Percentiles rank a stretch among this genome's conserved stretches.
Evolutionary conservation across 768 basidiomycete genomes (phyloP).

Genomic region (Leccinum broughii): DNA sequence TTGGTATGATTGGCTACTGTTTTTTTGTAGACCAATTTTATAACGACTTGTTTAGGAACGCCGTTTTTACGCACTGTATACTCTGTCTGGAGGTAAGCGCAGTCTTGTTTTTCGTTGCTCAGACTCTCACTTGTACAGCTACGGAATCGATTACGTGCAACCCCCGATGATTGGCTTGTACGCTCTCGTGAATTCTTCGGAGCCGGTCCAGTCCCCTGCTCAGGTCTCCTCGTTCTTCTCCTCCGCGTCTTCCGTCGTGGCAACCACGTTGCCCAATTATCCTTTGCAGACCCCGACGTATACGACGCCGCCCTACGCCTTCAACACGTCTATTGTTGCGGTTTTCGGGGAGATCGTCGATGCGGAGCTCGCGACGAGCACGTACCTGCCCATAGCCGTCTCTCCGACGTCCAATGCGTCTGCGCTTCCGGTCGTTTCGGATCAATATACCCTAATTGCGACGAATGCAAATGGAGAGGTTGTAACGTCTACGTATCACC

Average conservation of each 20-base stretch:
- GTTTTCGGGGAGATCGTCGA: conserved; percentile 53
- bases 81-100: conserved; percentile 66
- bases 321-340: conserved; percentile 66
- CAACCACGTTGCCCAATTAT: conserved; percentile 73
- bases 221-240: conserved; percentile 54
- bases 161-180: conserved; percentile 81
- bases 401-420: conserved; percentile 45
- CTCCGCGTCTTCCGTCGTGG: conserved; percentile 60
- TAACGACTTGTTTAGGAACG: conserved; percentile 40
- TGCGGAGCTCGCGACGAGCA: conserved; percentile 68
- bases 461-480: conserved; percentile 57
- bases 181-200: conserved; percentile 49
- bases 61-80: conserved; percentile 77
- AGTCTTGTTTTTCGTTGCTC: neutral
- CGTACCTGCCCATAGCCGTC: conserved; percentile 62
- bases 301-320: conserved; percentile 61
- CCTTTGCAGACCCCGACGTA: conserved; percentile 63
- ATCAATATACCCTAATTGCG: conserved; percentile 52
- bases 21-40: neutral
- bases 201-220: conserved; percentile 41
- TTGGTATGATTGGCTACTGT: conserved; percentile 45
- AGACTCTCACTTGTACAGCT: conserved; percentile 41
- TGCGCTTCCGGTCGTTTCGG: conserved; percentile 56
- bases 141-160: conserved; percentile 72
- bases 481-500: conserved; percentile 53